Evolutionary conservation across 257 asterid genomes (phyloP).

Genomic region (Fraxinus excelsior): DNA sequence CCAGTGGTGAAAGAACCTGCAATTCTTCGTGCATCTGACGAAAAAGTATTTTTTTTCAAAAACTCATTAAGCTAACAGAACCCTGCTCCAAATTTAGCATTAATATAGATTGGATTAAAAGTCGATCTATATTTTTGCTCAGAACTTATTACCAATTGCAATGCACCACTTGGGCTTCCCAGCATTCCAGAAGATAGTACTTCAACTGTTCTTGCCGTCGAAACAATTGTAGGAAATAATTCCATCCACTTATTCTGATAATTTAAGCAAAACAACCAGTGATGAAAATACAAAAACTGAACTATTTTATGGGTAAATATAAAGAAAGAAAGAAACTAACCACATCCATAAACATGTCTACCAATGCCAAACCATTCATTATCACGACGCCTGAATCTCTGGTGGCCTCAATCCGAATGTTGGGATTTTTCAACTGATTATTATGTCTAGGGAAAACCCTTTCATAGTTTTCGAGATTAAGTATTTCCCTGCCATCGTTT

Average conservation of each 20-base stretch:
- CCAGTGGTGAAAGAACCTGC: slow-evolving; percentile 85
- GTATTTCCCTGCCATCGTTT: slow-evolving; percentile 58
- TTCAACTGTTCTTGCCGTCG: slow-evolving; percentile 78
- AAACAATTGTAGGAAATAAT: slow-evolving; percentile 79
- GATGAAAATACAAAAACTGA: background rate
- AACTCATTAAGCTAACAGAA: slow-evolving; percentile 5
- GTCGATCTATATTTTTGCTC: no score
- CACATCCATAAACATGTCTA: slow-evolving; percentile 78
- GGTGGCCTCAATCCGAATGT: slow-evolving; percentile 69
- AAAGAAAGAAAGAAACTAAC: slow-evolving; percentile 36
- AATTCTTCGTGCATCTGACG: slow-evolving; percentile 84
- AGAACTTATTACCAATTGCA: slow-evolving; percentile 65
- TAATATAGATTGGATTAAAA: background rate
- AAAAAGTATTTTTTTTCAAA: background rate
- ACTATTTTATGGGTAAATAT: background rate
- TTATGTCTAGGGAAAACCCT: slow-evolving; percentile 61
- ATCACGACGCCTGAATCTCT: slow-evolving; percentile 77
- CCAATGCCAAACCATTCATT: slow-evolving; percentile 72
- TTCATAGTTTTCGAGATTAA: slow-evolving; percentile 68
- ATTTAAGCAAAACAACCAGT: background rate
- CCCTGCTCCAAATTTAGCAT: background rate
- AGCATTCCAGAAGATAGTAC: slow-evolving; percentile 73
- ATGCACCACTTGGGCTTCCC: slow-evolving; percentile 66
- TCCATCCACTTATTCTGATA: slow-evolving; percentile 82
- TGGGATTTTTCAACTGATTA: slow-evolving; percentile 65